These are phyloP conservation scores for Hanseniaspora sp. DNA, from an alignment of 1,139 yeast genomes.

Conservation along the genomic window DNA sequence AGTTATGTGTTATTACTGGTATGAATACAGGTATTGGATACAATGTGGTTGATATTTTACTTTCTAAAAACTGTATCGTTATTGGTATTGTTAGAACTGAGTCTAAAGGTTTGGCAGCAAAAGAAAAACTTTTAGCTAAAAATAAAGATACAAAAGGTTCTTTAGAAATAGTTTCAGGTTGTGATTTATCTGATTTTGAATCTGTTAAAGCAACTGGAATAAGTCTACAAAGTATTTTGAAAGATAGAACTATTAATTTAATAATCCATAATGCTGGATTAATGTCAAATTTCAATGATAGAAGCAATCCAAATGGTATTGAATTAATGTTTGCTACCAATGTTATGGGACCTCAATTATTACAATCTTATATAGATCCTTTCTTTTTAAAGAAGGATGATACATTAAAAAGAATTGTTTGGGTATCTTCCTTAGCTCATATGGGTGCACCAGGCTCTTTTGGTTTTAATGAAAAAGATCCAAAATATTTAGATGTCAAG, in stretches of 20 bases:
- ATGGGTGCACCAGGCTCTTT: conserved; percentile 30
- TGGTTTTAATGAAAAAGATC: conserved; percentile 37
- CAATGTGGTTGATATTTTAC: conserved; percentile 34
- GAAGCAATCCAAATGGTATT: conserved; percentile 35
- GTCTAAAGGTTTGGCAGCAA: conserved; percentile 31
- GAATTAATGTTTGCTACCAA: conserved; percentile 43
- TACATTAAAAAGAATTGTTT: conserved; percentile 34
- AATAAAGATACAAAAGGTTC: conserved; percentile 23
- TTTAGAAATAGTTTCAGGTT: conserved; percentile 24
- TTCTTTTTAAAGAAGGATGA: conserved; percentile 29
- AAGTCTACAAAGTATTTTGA: conserved; percentile 25
- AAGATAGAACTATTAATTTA: conserved; percentile 30
- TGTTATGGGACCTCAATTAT: conserved; percentile 39
- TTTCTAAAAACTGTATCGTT: conserved; percentile 37
- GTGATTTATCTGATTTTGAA: conserved; percentile 39
- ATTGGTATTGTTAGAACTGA: conserved; percentile 35
- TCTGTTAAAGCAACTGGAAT: conserved; percentile 36
- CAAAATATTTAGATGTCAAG: conserved; percentile 24
- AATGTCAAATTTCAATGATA: conserved; percentile 35
- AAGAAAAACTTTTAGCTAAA: conserved; percentile 27
- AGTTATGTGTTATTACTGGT: conserved; percentile 38
- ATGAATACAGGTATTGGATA: conserved; percentile 40
- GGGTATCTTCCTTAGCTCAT: conserved; percentile 39
- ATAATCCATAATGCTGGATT: conserved; percentile 46
- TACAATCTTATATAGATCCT: conserved; percentile 39